phyloP scores from a whole-genome alignment of 257 asterid genomes.

The Salvia rosmarinus region DNA sequence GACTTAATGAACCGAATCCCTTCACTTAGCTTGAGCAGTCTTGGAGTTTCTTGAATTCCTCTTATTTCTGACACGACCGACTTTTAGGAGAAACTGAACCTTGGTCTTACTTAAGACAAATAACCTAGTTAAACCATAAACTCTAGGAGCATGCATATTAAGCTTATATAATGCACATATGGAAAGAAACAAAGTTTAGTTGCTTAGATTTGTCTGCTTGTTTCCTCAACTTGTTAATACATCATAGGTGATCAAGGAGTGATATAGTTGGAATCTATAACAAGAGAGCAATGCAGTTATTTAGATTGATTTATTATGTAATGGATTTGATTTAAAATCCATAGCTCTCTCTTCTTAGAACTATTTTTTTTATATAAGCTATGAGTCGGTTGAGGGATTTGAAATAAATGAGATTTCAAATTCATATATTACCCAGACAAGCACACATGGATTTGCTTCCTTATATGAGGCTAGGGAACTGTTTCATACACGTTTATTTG shows the following conservation, averaged over 20 bases:
- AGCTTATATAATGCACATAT: too few species aligned
- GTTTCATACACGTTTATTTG: background rate
- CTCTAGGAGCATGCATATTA: too few species aligned
- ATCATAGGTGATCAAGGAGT: background rate
- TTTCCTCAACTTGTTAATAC: background rate
- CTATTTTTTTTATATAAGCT: background rate
- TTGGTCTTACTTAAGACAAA: too few species aligned
- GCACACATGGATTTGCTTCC: background rate
- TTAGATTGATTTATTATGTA: background rate
- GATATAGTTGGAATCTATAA: background rate
- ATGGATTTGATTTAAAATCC: background rate
- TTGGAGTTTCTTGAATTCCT: background rate
- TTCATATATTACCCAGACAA: background rate
- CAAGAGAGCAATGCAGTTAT: background rate
- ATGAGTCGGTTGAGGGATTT: background rate
- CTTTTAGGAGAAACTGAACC: too few species aligned
- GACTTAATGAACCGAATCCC: conserved; percentile 24
- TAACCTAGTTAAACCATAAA: too few species aligned
- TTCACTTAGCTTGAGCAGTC: conserved; percentile 21
- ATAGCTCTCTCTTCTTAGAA: background rate
- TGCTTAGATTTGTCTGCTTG: background rate
- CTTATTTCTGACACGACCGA: too few species aligned
- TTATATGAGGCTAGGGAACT: background rate
- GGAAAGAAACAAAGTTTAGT: background rate
- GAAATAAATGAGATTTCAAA: background rate